Evolutionary conservation across 2,329 filamentous ascomycete species (phyloP), one percentile per base, ranked within the genome.

Genomic region (Verticillium nubilum): DNA sequence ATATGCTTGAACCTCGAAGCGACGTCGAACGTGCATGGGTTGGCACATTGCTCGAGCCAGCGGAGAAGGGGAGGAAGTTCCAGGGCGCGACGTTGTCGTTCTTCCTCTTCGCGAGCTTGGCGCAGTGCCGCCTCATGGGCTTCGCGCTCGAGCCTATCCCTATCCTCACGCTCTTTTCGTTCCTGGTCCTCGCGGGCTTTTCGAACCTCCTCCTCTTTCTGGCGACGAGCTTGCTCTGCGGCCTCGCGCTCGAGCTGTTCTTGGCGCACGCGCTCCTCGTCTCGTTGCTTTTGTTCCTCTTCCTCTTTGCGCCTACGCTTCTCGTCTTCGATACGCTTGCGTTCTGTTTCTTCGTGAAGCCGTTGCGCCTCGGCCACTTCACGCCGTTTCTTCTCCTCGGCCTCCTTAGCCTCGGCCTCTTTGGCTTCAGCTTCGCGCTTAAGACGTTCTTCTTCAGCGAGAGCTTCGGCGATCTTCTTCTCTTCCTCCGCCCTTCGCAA

Each of bases 31-130:
- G 73, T 73, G 67, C 81, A 84, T 15, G 84, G 80, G 61, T 86
- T 79, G 5, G 76, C 67, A 54, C 76, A 79, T 23, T 70, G 72
- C 58, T 86, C 80, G 26, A 89, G 78, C 85, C 86, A 88, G 54
- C 80, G 81, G 52, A 89, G 70, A 33, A 88, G 73, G 42, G 84
- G 79, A 4, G 86, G 86, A 19, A 88, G 70, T 64, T 82, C 86
- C 42, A 80, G 78, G 28, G 88, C 67, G 17, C 83, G 80, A 31
- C 74, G 71, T 29, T 60, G 6, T 28, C 78, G 78, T 65, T 86
- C 83, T 67, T 83, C 76, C 65, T 87, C 82, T 63, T 84, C 77
- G 27, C 76, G 79, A 13, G 80, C 67, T 54, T 80, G 78, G 58
- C 76, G 77, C 59, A 77, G 73, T 63, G 84, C 82, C 4, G 78